phyloP scores from a whole-genome alignment of 2,329 filamentous ascomycete species.

The Ceratocystis alfenasii region DNA sequence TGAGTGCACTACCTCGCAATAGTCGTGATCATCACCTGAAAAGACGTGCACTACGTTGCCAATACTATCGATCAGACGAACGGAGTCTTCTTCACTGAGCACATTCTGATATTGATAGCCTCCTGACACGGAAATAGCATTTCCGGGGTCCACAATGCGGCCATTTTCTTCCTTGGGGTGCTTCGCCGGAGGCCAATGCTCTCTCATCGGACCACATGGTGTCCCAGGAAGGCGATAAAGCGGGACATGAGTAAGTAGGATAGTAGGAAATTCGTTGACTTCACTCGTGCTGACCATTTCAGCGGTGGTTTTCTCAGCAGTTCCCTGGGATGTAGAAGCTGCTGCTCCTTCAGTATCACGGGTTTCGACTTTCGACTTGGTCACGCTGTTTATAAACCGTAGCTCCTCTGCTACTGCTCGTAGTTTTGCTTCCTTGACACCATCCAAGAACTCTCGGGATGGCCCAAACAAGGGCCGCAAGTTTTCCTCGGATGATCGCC shows the following conservation, averaged over 20 bases:
- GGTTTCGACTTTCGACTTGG: conserved; percentile 39
- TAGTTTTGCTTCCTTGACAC: conserved; percentile 51
- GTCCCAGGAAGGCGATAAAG: conserved; percentile 71
- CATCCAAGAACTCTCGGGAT: conserved; percentile 61
- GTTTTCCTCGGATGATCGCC: conserved; percentile 40
- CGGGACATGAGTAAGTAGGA: conserved; percentile 84
- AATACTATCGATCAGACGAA: conserved; percentile 61
- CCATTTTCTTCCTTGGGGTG: conserved; percentile 31
- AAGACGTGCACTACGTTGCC: conserved; percentile 79
- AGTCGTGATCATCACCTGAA: conserved; percentile 95
- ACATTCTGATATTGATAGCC: conserved; percentile 98
- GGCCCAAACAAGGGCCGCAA: conserved; percentile 59
- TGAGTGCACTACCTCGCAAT: conserved; percentile 78
- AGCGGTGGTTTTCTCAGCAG: not conserved
- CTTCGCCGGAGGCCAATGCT: conserved; percentile 64
- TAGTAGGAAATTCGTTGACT: conserved; percentile 60
- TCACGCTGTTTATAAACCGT: conserved; percentile 43
- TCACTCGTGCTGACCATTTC: conserved; percentile 34
- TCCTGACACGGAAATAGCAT: conserved; percentile 61
- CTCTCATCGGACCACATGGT: conserved; percentile 75
- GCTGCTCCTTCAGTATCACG: conserved; percentile 26
- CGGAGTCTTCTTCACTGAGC: conserved; percentile 62
- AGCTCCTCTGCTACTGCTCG: conserved; percentile 60
- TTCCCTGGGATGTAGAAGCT: not conserved
- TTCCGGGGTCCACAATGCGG: conserved; percentile 47